Percentiles rank a stretch among this genome's conserved stretches.
These are phyloP conservation scores for Metschnikowia lachancei DNA, from an alignment of 805 yeast species.

Conservation along the genomic window DNA sequence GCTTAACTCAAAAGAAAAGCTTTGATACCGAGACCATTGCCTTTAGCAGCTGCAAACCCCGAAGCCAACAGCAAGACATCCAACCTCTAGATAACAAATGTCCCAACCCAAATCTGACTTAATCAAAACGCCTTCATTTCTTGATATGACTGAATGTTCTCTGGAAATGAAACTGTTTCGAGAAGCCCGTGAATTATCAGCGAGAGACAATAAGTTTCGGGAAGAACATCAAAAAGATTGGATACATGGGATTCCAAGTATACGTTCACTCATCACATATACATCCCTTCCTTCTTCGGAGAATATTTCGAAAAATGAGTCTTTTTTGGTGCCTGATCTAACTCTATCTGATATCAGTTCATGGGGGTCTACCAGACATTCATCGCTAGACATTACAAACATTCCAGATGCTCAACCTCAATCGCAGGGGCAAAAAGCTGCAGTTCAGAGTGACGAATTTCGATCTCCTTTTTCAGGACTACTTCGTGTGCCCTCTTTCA, in stretches of 20 bases:
- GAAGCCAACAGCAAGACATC: no score
- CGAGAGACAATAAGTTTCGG: slow-evolving; percentile 8
- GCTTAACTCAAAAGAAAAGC: no score
- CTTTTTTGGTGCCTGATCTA: slow-evolving; percentile 5
- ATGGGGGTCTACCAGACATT: slow-evolving; percentile 4
- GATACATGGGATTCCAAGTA: slow-evolving; percentile 24
- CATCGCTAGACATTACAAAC: slow-evolving; percentile 8
- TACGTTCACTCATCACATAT: slow-evolving; percentile 14
- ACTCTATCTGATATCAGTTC: slow-evolving; percentile 5
- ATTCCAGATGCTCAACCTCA: background rate
- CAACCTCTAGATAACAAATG: background rate
- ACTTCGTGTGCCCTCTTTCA: slow-evolving; percentile 16
- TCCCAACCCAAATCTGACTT: background rate
- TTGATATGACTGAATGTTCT: background rate
- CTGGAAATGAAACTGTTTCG: slow-evolving; percentile 6
- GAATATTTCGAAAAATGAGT: background rate
- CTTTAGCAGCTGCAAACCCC: background rate
- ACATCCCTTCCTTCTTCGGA: slow-evolving; percentile 2
- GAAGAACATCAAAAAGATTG: slow-evolving; percentile 6
- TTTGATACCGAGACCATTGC: no score
- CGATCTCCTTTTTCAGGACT: slow-evolving; percentile 19
- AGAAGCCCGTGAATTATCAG: slow-evolving; percentile 6
- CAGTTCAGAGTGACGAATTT: slow-evolving; percentile 15
- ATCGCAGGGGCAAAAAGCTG: background rate
- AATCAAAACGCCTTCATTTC: background rate